Percentiles rank a stretch among this genome's conserved stretches.
phyloP scores from a whole-genome alignment of 2,329 filamentous ascomycete species.

The Sclerotinia borealis region DNA sequence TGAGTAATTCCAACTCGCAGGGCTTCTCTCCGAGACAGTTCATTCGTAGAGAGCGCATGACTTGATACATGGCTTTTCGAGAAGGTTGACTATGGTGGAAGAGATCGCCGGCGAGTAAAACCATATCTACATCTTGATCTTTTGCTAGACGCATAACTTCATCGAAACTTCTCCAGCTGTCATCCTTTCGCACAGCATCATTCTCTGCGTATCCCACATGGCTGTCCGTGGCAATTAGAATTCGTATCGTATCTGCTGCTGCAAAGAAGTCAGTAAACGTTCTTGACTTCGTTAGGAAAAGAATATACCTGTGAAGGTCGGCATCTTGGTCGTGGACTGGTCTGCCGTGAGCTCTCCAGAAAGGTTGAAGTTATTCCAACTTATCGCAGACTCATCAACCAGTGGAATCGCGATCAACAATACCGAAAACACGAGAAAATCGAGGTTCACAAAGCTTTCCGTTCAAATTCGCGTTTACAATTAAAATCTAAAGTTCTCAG shows the following conservation, averaged over 20 bases:
- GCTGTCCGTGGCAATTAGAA: slow-evolving; percentile 91
- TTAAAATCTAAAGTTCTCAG: neutral
- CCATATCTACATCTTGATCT: slow-evolving; percentile 88
- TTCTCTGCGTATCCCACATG: slow-evolving; percentile 97
- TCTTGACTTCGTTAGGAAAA: neutral
- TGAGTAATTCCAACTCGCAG: slow-evolving; percentile 89
- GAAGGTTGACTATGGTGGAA: slow-evolving; percentile 99
- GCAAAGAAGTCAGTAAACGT: slow-evolving; percentile 9
- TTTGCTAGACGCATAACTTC: slow-evolving; percentile 89
- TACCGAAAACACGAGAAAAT: slow-evolving; percentile 1
- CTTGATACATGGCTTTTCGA: slow-evolving; percentile 91
- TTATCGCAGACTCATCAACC: neutral
- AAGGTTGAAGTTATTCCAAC: neutral
- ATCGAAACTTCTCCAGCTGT: slow-evolving; percentile 94
- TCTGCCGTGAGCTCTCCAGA: neutral
- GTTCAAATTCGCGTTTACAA: neutral
- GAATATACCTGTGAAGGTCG: slow-evolving; percentile 21
- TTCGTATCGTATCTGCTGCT: slow-evolving; percentile 77
- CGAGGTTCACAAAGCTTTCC: neutral
- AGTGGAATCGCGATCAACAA: neutral
- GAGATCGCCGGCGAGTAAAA: slow-evolving; percentile 86
- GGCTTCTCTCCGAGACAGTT: slow-evolving; percentile 95
- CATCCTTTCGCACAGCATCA: slow-evolving; percentile 88
- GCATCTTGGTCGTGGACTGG: slow-evolving; percentile 21
- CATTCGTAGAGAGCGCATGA: slow-evolving; percentile 88